Conservation (phyloP, 371 early-diverging fungal genomes). For the Lichtheimia corymbifera region DNA sequence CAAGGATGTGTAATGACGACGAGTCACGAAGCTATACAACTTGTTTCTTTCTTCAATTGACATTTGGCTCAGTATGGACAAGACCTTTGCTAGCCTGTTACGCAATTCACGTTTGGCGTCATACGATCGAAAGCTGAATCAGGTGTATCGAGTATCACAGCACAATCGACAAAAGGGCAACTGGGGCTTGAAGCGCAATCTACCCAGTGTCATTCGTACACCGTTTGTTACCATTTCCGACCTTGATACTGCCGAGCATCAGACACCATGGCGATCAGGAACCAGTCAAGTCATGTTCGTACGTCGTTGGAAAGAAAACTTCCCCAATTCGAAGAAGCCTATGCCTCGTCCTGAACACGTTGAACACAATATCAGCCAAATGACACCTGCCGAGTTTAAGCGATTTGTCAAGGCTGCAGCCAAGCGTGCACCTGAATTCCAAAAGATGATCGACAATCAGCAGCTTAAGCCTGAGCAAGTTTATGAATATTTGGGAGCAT, state of each 20-base stretch:
- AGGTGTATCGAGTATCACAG: conserved; percentile 70
- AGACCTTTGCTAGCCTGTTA: conserved; percentile 70
- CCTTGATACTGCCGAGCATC: conserved; percentile 75
- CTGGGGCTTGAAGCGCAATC: conserved; percentile 80
- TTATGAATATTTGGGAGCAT: conserved; percentile 27
- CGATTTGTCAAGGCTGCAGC: conserved; percentile 53
- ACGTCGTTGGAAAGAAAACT: conserved; percentile 73
- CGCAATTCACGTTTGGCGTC: conserved; percentile 74
- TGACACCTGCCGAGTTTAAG: conserved; percentile 65
- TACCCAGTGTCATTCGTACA: conserved; percentile 69
- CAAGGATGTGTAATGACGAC: too few species aligned
- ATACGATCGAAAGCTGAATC: conserved; percentile 66
- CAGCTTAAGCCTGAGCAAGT: conserved; percentile 36
- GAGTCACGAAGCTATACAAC: neutral
- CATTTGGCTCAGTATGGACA: conserved; percentile 53
- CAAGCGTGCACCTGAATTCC: conserved; percentile 56
- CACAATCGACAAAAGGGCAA: conserved; percentile 57
- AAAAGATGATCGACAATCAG: conserved; percentile 43
- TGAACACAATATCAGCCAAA: conserved; percentile 44
- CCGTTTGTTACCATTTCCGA: conserved; percentile 56
- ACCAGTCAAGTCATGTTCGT: conserved; percentile 51
- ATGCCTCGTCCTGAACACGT: conserved; percentile 42
- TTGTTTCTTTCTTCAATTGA: neutral
- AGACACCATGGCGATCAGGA: conserved; percentile 70
- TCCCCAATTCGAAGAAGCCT: conserved; percentile 62